Conservation (phyloP, 1,284 basidiomycete species). For the Austroboletus rostrupii region DNA sequence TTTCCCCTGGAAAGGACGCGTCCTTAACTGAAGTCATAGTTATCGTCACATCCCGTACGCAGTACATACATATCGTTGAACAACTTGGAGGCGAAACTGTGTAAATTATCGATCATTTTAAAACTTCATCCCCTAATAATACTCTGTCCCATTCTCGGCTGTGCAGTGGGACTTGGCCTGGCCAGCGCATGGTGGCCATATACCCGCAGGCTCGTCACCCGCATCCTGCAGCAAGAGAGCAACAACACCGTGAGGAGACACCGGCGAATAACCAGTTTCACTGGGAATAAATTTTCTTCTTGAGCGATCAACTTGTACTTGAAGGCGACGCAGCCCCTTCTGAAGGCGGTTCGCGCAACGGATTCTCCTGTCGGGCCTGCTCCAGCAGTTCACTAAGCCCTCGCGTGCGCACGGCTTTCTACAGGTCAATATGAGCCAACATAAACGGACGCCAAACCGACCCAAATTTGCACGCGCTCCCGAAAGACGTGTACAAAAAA, state of each 20-base stretch:
- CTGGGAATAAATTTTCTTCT: too few relatives aligned
- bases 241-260: slow-evolving; percentile 56
- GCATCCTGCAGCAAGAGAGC: slow-evolving; percentile 62
- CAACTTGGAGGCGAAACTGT: too few relatives aligned
- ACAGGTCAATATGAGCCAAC: slow-evolving; percentile 8
- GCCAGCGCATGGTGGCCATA: slow-evolving; percentile 41
- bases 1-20: too few relatives aligned
- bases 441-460: not conserved
- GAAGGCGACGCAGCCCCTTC: slow-evolving; percentile 15
- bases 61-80: too few relatives aligned
- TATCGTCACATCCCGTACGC: too few relatives aligned
- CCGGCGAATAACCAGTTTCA: not conserved
- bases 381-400: slow-evolving; percentile 73
- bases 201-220: slow-evolving; percentile 58
- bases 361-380: slow-evolving; percentile 80
- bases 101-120: too few relatives aligned
- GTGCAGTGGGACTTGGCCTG: slow-evolving; percentile 24
- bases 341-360: slow-evolving; percentile 51
- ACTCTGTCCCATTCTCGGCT: slow-evolving; percentile 28
- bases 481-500: not conserved
- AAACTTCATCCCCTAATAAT: slow-evolving; percentile 10
- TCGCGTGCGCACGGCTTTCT: slow-evolving; percentile 82
- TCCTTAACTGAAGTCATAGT: too few relatives aligned
- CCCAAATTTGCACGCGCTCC: too few relatives aligned
- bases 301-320: slow-evolving; percentile 10